Base-by-base conservation (phyloP, 257 asterid genomes). In the Prunella vulgaris region DNA sequence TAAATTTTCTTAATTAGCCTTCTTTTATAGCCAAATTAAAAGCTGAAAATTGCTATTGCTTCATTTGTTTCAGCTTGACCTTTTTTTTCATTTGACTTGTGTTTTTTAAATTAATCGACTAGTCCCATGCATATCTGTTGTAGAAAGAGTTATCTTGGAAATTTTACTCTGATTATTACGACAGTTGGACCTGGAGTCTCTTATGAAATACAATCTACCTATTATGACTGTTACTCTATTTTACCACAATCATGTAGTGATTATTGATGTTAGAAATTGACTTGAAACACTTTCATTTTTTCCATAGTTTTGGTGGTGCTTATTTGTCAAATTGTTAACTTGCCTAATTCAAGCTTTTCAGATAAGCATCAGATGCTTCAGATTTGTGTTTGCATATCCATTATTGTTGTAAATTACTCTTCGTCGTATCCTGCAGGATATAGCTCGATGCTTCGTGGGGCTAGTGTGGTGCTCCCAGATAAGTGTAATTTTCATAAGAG, bases 361-460 rank as follows among this genome's bases (percentile, higher is more conserved):
- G 59, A 64, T 18, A 21, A 42, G 22, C 20, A 54, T 22, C 42
- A 51, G 38, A 53, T 60, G 8, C 42, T 64, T 59, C 25, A 30
- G 42, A 22, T 44, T 64, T 64, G 22, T 30, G 20, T 67, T 1
- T n/a, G 25, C 33, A 21, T 20, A 46, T 56, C 10, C 10, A 35
- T 53, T 28, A n/a, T 22, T 57, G 66, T 38, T 56, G 35, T 62
- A 46, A 72, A 56, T 18, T 68, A 32, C 24, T 21, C 10, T 61
- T 20, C 69, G 60, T 64, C 52, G 56, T 40, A 73, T 59, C n/a
- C 27, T 57, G 77, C 72, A 64, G 80, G 70, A 68, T 66, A 54
- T 64, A 60, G 37, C 63, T 72, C 35, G 44, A 46, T 59, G 60
- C 77, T 42, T 28, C 17, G 42, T 13, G 71, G 44, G 68, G 37